A percentile compares a stretch with the other conserved stretches of the same genome.
phyloP scores from a whole-genome alignment of 345 rosid genomes.

The Hibiscus tridactylites region DNA sequence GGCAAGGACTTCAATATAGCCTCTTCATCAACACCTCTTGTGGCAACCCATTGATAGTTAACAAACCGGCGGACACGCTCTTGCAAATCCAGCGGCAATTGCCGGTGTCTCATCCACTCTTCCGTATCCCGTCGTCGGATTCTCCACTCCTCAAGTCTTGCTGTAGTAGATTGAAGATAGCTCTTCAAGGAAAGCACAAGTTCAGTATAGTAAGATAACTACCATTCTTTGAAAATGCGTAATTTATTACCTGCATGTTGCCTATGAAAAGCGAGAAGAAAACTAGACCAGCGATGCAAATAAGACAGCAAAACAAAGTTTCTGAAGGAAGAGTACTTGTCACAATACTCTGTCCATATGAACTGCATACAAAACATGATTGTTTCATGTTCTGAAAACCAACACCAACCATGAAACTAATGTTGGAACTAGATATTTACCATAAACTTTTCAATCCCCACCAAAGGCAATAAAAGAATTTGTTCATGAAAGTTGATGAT shows the following conservation, averaged over 20 bases:
- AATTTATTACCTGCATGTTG: slow-evolving; percentile 63
- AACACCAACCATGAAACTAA: neutral
- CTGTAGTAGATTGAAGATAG: slow-evolving; percentile 72
- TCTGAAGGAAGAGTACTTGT: slow-evolving; percentile 52
- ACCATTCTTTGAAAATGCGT: neutral
- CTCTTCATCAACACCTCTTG: slow-evolving; percentile 82
- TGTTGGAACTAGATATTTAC: slow-evolving; percentile 18
- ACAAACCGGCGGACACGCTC: slow-evolving; percentile 75
- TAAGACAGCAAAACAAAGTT: slow-evolving; percentile 50
- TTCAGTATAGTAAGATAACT: neutral
- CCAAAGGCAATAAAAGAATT: slow-evolving; percentile 86
- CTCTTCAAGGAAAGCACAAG: slow-evolving; percentile 30
- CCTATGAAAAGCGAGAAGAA: slow-evolving; percentile 85
- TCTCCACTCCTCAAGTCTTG: slow-evolving; percentile 87
- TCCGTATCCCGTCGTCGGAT: slow-evolving; percentile 78
- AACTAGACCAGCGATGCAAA: slow-evolving; percentile 63
- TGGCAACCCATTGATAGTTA: slow-evolving; percentile 77
- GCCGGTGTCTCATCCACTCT: slow-evolving; percentile 97
- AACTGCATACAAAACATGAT: slow-evolving; percentile 50
- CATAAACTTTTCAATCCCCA: slow-evolving; percentile 80
- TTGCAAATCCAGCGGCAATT: slow-evolving; percentile 62
- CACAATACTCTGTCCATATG: slow-evolving; percentile 67
- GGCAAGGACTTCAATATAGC: slow-evolving; percentile 63
- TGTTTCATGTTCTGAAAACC: neutral
- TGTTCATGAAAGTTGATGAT: slow-evolving; percentile 40